These are phyloP conservation scores for Paramarasmius palmivorus DNA, from an alignment of 1,284 basidiomycete genomes.

Conservation along the genomic window DNA sequence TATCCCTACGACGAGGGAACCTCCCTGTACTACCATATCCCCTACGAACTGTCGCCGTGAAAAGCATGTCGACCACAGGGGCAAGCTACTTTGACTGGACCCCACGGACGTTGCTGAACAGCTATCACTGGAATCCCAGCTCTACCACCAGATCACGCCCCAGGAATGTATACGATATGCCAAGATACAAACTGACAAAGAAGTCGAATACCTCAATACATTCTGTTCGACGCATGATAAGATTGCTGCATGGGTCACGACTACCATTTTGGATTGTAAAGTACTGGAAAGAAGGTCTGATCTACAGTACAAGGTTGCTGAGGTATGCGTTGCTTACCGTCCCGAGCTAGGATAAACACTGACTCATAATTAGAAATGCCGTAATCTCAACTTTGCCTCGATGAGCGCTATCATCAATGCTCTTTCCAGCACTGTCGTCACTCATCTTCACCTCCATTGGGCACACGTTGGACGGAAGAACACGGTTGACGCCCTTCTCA, in stretches of 20 bases:
- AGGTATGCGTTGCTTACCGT: slow-evolving; percentile 45
- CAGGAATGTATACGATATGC: slow-evolving; percentile 63
- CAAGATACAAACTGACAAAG: slow-evolving; percentile 37
- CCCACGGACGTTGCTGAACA: slow-evolving; percentile 63
- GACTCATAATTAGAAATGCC: slow-evolving; percentile 56
- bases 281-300: slow-evolving; percentile 53
- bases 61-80: slow-evolving; percentile 45
- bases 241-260: slow-evolving; percentile 66
- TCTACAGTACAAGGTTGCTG: slow-evolving; percentile 66
- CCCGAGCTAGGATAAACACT: background rate
- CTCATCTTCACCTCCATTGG: slow-evolving; percentile 66
- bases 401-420: slow-evolving; percentile 67
- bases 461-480: slow-evolving; percentile 55
- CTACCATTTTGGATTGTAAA: slow-evolving; percentile 54
- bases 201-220: slow-evolving; percentile 44
- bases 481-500: slow-evolving; percentile 49
- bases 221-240: slow-evolving; percentile 66
- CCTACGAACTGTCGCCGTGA: slow-evolving; percentile 25
- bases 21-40: slow-evolving; percentile 24
- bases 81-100: slow-evolving; percentile 55
- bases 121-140: slow-evolving; percentile 55
- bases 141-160: slow-evolving; percentile 59
- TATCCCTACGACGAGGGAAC: slow-evolving; percentile 27
- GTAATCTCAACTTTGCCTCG: slow-evolving; percentile 60
- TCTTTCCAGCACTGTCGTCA: slow-evolving; percentile 58